Evolutionary conservation across 345 rosid species (phyloP).

Genomic region (Conringia planisiliqua): DNA sequence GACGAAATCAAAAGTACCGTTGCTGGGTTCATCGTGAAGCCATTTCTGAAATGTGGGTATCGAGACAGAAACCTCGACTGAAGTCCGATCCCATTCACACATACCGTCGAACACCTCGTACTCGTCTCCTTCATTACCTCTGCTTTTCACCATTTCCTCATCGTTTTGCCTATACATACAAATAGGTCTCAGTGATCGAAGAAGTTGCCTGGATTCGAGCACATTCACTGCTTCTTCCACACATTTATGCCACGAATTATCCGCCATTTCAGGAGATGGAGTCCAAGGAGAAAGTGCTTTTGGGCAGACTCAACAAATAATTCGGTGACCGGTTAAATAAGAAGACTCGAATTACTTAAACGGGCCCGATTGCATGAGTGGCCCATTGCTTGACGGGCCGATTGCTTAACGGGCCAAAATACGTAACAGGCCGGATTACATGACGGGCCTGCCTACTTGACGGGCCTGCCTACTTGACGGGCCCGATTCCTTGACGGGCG

Average conservation of each 20-base stretch:
- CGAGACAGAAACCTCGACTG: slow-evolving; percentile 66
- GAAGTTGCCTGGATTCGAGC: slow-evolving; percentile 62
- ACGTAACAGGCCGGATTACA: too few species aligned
- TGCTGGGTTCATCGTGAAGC: slow-evolving; percentile 80
- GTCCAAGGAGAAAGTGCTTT: neutral
- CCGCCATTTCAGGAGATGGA: slow-evolving; percentile 18
- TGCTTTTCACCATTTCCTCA: neutral
- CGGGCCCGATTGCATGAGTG: too few species aligned
- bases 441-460: too few species aligned
- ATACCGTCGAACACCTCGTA: slow-evolving; percentile 68
- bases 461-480: too few species aligned
- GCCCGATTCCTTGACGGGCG: too few species aligned
- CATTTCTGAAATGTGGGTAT: slow-evolving; percentile 61
- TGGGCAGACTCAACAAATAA: neutral
- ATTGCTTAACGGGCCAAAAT: too few species aligned
- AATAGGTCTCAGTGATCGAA: slow-evolving; percentile 85
- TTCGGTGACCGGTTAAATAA: neutral
- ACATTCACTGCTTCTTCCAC: slow-evolving; percentile 65
- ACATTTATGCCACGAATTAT: slow-evolving; percentile 61
- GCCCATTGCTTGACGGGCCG: too few species aligned
- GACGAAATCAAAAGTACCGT: slow-evolving; percentile 40
- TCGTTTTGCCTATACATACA: slow-evolving; percentile 33
- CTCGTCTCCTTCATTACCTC: slow-evolving; percentile 26
- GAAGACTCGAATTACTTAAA: neutral
- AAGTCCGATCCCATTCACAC: slow-evolving; percentile 74